Base-by-base conservation (phyloP, 2,329 filamentous ascomycete species). In the Zymoseptoria passerinii region DNA sequence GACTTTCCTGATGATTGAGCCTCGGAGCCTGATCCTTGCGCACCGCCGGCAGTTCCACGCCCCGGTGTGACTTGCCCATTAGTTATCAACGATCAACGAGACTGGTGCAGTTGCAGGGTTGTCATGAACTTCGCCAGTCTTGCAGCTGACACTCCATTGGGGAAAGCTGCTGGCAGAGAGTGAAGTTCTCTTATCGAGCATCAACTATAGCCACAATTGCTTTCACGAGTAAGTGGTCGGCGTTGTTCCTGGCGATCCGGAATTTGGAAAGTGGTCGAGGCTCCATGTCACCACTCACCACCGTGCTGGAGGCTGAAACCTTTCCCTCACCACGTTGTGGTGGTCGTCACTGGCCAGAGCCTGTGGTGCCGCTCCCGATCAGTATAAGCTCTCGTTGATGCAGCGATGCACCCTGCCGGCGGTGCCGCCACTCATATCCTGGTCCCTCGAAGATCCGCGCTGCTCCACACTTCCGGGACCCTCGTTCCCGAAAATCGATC, bases 181-280 rank as follows among this genome's bases (percentile, higher is more conserved):
- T 44, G 35, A n/a, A 16, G 35, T 44, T 13, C 2, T 44, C 35
- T 44, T 44, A 44, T 16, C 35, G 16, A 44, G 10, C 35, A 13
- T 44, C 35, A 16, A 44, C 10, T 44, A 44, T 44, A 44, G 35
- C 10, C 35, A 23, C n/a, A 13, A 13, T 16, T n/a, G 35, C n/a
- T 44, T 13, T 44, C 35, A 44, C 35, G 35, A 44, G 35, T 44
- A 44, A 44, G 35, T 44, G 35, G 35, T 44, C 35, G 16, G 35
- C 35, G 35, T 44, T 51, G 55, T 61, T 60, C 59, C 48, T 55
- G 60, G 29, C 56, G 55, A 62, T 63, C 61, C 55, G 52, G 58
- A 59, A 55, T 44, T 44, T 44, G 35, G 35, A 44, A 16, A 16
- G 13, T 44, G 35, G 13, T 44, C 13, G 13, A 16, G 35, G 13